Evolutionary conservation across 2,329 filamentous ascomycete species (phyloP), one percentile per base, ranked within the genome.

Genomic region (Sporothrix euskadiensis): DNA sequence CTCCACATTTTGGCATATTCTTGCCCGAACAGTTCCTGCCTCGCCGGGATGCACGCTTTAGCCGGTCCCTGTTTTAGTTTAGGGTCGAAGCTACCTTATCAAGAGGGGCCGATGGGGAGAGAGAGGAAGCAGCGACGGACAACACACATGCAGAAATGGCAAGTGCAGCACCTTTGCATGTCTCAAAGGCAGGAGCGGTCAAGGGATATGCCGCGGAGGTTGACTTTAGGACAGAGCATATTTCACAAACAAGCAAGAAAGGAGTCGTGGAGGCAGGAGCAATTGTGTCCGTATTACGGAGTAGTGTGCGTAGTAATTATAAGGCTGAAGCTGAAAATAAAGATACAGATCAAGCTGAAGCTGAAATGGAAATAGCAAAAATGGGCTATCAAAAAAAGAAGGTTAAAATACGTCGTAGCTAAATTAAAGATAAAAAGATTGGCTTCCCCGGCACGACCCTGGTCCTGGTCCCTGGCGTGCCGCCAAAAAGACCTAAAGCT

Each of bases 21-120:
- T 19, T 9, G 5, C 3, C 32, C 22, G 39, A 41, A 49, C 22
- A 35, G 68, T 52, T 14, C 68, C 52, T 57, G 35, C 52, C 68
- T 70, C 49, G 68, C 32, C 35, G n/a, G 32, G 68, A 41, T 69
- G 49, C 30, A 1, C 41, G 68, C 68, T 57, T 72, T 66, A 71
- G 68, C 57, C n/a, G 65, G 35, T 16, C 57, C 71, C 10, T 39
- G 39, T 66, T 68, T 61, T 26, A 66, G 73, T 14, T 19, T 72
- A 71, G 73, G 44, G 41, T 19, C 3, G 32, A 30, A 5, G 61
- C 22, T 66, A 19, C 39, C 61, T 44, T 66, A 66, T 66, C 61
- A 47, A 22, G 39, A 66, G 35, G 39, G 41, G 32, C 14, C 14
- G 16, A 35, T 35, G 32, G 32, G 47, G 12, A 19, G 7, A 14